Base-by-base conservation (phyloP, 2,329 filamentous ascomycete genomes). In the Emergomyces orientalis region DNA sequence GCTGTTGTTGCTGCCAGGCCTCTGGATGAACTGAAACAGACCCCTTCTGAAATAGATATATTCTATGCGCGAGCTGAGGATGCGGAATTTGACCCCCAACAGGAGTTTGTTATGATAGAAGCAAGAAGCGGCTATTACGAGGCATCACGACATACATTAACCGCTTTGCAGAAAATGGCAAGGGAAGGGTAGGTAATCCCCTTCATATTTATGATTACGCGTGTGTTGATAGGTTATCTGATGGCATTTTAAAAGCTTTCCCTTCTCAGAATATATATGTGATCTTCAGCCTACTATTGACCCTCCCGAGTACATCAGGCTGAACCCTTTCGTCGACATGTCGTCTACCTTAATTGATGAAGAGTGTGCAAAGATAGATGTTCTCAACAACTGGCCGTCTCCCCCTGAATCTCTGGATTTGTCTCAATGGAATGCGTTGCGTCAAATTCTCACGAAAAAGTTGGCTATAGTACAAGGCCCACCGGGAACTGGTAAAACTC, bases 381-480 rank as follows among this genome's bases (percentile, higher is more conserved):
- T 88, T 11, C 69, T 88, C 0, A 67, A 79, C 2, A 67, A 75
- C 0, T 88, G 86, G 81, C 86, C 86, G 72, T 19, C 65, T 13
- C 51, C 64, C 13, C 70, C 73, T 1, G 66, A 78, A 1, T 78
- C 77, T 37, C 80, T 96, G 9, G 91, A 96, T 68, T 70, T 74
- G 0, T 91, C 89, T 0, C 92, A 97, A 71, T 80, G 85, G 49
- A 73, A 76, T 2, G 91, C 90, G 0, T 79, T 94, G 0, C 76
- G 82, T 19, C 79, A 84, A 0, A 91, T 96, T 65, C 75, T 94
- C 0, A 88, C 86, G 0, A 88, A 85, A 63, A 83, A 84, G 56
- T 70, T 96, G 0, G 85, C 90, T 0, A 86, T 96, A 39, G 76
- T 96, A 0, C 92, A 96, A 76, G 92, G 92, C 0, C 91, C 91